A percentile compares a stretch with the other conserved stretches of the same genome.
Conservation (phyloP, 768 basidiomycete genomes). For the Amanita molliuscula region DNA sequence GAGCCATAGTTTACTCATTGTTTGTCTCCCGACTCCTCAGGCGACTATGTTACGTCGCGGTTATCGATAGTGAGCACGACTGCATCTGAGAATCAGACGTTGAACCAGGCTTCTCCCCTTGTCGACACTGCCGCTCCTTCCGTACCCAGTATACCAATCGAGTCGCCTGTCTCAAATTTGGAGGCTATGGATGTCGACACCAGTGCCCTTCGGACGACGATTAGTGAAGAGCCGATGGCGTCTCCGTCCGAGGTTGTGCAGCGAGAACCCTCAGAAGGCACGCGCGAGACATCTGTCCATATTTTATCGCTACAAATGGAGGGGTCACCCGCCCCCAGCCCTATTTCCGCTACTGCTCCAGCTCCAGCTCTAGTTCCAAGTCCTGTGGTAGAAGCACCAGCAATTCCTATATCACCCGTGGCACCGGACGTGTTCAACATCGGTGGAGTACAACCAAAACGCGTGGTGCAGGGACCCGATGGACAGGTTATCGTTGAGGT, state of each 20-base stretch:
- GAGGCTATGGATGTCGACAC: constrained; percentile 7
- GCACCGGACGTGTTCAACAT: constrained; percentile 7
- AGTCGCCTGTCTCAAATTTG: constrained; percentile 8
- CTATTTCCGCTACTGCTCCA: neutral
- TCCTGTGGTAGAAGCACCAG: neutral
- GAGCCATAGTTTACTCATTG: neutral
- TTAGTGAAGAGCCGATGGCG: constrained; percentile 1
- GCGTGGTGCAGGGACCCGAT: constrained; percentile 22
- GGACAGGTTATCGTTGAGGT: constrained; percentile 59
- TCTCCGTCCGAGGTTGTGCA: neutral
- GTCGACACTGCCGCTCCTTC: constrained; percentile 16
- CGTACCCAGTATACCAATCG: constrained; percentile 5
- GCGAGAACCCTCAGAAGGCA: neutral
- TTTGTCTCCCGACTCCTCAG: constrained; percentile 6
- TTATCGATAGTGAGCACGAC: constrained; percentile 37
- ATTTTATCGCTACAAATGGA: neutral
- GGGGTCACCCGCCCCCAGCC: neutral
- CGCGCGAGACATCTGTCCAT: neutral
- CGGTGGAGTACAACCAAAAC: constrained; percentile 13
- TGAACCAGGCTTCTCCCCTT: constrained; percentile 14
- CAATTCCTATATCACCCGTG: neutral
- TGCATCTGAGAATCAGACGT: constrained; percentile 34
- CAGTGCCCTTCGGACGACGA: constrained; percentile 6
- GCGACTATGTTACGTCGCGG: constrained; percentile 29
- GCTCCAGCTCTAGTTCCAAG: neutral